phyloP scores from a whole-genome alignment of 257 asterid species.

The Scutellaria minor region DNA sequence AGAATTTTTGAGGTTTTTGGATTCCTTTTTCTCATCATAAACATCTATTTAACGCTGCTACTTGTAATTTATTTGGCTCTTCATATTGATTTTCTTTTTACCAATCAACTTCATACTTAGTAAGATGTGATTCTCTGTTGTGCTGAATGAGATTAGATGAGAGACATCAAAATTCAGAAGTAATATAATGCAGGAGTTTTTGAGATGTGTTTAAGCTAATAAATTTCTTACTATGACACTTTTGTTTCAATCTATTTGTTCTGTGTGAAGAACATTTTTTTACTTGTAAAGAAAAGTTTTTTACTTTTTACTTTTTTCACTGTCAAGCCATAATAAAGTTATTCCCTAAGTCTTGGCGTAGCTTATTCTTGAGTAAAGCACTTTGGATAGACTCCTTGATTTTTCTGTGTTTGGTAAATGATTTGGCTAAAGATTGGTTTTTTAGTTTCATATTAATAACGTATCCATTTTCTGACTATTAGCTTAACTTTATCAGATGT shows the following conservation, averaged over 20 bases:
- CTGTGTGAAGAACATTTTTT: not conserved
- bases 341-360: too few species aligned
- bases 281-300: not conserved
- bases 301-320: constrained; percentile 8
- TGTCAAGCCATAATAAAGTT: not conserved
- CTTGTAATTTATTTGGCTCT: not conserved
- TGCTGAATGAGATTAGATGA: not conserved
- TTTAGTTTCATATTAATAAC: constrained; percentile 1
- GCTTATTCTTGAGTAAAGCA: too few species aligned
- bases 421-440: constrained; percentile 8
- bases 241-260: not conserved
- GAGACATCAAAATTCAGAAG: not conserved
- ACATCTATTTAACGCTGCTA: not conserved
- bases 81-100: not conserved
- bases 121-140: not conserved
- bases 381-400: not conserved
- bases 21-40: not conserved
- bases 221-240: not conserved
- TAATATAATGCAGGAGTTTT: not conserved
- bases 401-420: constrained; percentile 9
- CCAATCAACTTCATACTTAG: not conserved
- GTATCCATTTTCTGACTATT: not conserved
- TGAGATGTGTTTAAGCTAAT: not conserved
- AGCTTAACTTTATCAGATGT: constrained; percentile 7
- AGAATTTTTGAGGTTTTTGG: not conserved